These are phyloP conservation scores for Gracilaria vermiculophylla DNA, from an alignment of 23 red algal genomes.

Conservation along the genomic window DNA sequence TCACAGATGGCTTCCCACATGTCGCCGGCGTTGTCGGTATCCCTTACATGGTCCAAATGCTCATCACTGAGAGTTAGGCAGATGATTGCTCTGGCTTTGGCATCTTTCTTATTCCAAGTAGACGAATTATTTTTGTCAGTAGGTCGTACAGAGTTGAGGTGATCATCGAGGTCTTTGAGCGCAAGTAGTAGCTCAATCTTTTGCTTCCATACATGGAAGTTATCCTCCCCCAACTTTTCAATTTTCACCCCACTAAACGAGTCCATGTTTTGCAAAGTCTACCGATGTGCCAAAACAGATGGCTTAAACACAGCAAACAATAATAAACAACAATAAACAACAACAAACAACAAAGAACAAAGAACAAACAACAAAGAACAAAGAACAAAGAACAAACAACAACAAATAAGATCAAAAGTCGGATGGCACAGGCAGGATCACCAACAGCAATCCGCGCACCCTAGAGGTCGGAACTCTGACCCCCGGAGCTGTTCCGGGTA, in stretches of 20 bases:
- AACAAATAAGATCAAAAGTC: background rate
- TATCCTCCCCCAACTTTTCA: constrained; percentile 19
- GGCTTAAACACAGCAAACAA: background rate
- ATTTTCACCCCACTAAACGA: constrained; percentile 6
- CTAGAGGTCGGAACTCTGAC: background rate
- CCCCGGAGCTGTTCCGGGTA: constrained; percentile 16
- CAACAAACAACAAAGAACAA: too few species aligned
- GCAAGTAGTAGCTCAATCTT: constrained; percentile 38
- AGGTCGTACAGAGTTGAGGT: background rate
- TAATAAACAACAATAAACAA: too few species aligned
- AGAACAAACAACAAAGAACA: too few species aligned
- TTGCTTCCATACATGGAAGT: constrained; percentile 47
- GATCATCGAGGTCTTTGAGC: constrained; percentile 36
- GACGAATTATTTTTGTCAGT: constrained; percentile 1
- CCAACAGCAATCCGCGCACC: background rate
- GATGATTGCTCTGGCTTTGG: constrained; percentile 38
- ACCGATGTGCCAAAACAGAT: background rate
- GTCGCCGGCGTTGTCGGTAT: background rate
- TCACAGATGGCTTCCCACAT: too few species aligned
- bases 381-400: background rate
- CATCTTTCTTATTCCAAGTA: constrained; percentile 35
- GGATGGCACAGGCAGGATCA: background rate
- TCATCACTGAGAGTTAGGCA: constrained; percentile 25
- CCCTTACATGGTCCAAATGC: constrained; percentile 34
- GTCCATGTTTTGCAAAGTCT: background rate